Base-by-base conservation (phyloP, 164 flowering plant genomes). In the Sextonia rubra region DNA sequence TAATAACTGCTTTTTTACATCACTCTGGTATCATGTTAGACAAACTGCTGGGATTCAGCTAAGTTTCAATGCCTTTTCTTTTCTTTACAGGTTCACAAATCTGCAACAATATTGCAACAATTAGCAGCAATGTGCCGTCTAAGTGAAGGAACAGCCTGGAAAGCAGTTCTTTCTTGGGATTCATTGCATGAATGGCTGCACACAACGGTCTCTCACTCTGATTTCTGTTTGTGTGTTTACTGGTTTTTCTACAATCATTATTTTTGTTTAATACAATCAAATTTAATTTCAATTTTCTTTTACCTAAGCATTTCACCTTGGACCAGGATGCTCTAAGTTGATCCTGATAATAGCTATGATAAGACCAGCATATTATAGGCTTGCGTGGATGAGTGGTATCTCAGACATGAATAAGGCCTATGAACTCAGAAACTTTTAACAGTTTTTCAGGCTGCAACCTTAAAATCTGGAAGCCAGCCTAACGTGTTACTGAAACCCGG, bases 21-120 rank as follows among this genome's bases (percentile, higher is more conserved):
- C 7, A 15, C 58, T 52, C 58, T 15, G n/a, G 58, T 12, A 20
- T 52, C n/a, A 15, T 52, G 17, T 5, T 18, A 12, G 58, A 52
- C n/a, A 17, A 52, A 20, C 44, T 15, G 7, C 58, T 52, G 7
- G 58, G 58, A 52, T 52, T 52, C 14, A 20, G 14, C 58, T 15
- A 52, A 52, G 12, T 17, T 52, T 17, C 17, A 52, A 52, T 52
- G 58, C 20, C 44, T 37, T 52, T 65, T 68, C 20, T 24, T 22
- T 18, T 77, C 69, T 62, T 75, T 17, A 69, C 79, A 95, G 98
- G 98, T 93, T 72, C 98, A 95, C 86, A 95, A 95, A 74, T 88
- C 90, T 58, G 91, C 98, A 30, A 89, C 98, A 32, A 87, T 95
- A 55, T 82, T 95, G 82, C 99, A 91, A 79, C 97, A 91, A 66